Conservation (phyloP, 2,329 filamentous ascomycete species). For the Pestalotiopsis sp. region DNA sequence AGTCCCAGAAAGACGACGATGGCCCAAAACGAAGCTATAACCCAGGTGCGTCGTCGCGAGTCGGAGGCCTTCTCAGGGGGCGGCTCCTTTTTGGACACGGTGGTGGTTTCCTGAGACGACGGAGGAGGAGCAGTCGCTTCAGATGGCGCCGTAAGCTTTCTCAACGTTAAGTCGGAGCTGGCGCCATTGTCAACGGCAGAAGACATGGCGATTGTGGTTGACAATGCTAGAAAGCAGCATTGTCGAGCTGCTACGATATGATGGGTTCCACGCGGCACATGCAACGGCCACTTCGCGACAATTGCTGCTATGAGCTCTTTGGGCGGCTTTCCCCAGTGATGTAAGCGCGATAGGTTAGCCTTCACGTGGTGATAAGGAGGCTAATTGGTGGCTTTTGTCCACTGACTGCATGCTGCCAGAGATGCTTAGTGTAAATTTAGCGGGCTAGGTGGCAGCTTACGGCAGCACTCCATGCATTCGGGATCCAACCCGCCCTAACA, state of each 20-base stretch:
- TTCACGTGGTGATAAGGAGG: constrained; percentile 12
- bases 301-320: neutral
- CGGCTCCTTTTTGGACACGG: constrained; percentile 50
- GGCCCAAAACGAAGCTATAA: constrained; percentile 89
- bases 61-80: constrained; percentile 77
- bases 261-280: neutral
- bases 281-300: neutral
- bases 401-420: neutral
- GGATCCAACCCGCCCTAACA: neutral
- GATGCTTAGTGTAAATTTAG: neutral
- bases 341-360: constrained; percentile 7
- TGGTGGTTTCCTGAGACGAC: neutral
- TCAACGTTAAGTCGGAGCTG: constrained; percentile 7
- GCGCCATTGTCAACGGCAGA: constrained; percentile 13
- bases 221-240: constrained; percentile 7
- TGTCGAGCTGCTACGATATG: neutral
- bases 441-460: neutral
- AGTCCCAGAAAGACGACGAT: constrained; percentile 82
- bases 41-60: constrained; percentile 68
- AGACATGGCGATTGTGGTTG: constrained; percentile 11
- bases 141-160: neutral
- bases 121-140: neutral
- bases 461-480: neutral
- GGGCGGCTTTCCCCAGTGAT: neutral
- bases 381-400: no score